Base-by-base conservation (phyloP, 805 yeast genomes). In the Saturnispora gosingensis region DNA sequence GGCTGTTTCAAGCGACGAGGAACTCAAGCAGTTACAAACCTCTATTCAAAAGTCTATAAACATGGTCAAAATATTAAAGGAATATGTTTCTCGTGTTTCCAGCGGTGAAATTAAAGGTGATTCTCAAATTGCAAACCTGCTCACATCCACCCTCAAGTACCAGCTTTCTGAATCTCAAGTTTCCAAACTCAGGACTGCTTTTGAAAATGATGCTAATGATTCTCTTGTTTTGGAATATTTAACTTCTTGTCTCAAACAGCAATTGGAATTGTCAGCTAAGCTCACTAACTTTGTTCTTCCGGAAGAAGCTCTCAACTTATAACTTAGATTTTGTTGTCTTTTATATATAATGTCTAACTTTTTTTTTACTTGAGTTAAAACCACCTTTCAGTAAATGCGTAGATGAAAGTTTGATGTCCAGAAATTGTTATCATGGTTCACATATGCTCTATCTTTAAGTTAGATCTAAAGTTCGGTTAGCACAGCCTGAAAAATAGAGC, bases 221-320 rank as follows among this genome's bases (percentile, higher is more conserved):
- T 81, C 88, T 43, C 74, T 85, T 55, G 79, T 88, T 81, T 77
- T 88, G 56, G 91, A 86, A 64, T 85, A 83, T 64, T 75, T 88
- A 68, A 83, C 95, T 52, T 81, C 83, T 58, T 85, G 93, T 51
- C 81, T 88, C 60, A 86, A 85, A 71, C 85, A 88, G 56, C 96
- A 88, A 71, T 76, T 87, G 57, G 90, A 85, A 65, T 74, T 85
- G 62, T 80, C 88, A 61, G 81, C 88, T 46, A 81, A 85, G 66
- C 75, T 87, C 61, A 82, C 88, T 46, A 80, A 83, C 35, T 65
- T 75, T 53, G 70, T 74, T 40, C 53, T 61, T 48, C 61, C 75
- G 47, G 66, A 65, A 49, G 67, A 65, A 46, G 64, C 64, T 48
- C 62, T 61, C 30, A 63, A 63, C 51, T 60, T 56, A 53, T 36